These are phyloP conservation scores for Oxyria digyna DNA, from an alignment of 148 eudicot species.

Conservation along the genomic window DNA sequence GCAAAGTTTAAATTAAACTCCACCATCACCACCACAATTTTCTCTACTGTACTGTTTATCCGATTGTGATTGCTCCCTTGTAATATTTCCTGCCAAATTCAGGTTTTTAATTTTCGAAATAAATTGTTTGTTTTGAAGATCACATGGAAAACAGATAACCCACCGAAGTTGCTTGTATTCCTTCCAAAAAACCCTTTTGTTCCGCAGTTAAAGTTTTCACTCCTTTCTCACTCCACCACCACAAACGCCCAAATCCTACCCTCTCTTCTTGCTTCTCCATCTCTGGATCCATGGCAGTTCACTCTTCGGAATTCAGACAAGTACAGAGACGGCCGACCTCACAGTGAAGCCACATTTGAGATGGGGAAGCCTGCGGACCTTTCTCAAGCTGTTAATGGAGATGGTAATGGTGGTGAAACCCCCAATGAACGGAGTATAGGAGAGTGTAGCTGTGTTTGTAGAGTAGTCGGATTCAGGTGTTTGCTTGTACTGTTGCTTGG, in stretches of 20 bases:
- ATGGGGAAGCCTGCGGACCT: constrained; percentile 32
- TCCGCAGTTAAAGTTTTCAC: constrained; percentile 9
- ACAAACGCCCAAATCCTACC: not conserved
- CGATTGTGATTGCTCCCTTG: constrained; percentile 3
- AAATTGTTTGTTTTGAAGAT: not conserved
- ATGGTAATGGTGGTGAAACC: constrained; percentile 10
- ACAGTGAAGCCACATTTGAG: constrained; percentile 20
- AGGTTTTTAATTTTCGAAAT: not conserved
- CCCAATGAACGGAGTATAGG: constrained; percentile 1
- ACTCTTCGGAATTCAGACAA: not conserved
- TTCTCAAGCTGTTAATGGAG: constrained; percentile 8
- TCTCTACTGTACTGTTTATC: not conserved
- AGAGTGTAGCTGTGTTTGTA: constrained; percentile 20
- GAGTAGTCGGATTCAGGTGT: constrained; percentile 48
- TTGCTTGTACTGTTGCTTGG: constrained; percentile 66
- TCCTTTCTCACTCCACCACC: constrained; percentile 12
- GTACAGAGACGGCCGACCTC: constrained; percentile 6
- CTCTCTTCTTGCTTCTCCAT: not conserved
- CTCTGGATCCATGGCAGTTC: constrained; percentile 15
- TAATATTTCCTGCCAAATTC: constrained; percentile 4
- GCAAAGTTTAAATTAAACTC: not conserved
- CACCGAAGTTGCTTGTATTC: constrained; percentile 10
- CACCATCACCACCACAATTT: constrained; percentile 1
- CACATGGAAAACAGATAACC: constrained; percentile 13
- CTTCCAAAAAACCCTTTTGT: constrained; percentile 6